Conservation (phyloP, 305 asterid genomes). For the Coffea humblotiana region DNA sequence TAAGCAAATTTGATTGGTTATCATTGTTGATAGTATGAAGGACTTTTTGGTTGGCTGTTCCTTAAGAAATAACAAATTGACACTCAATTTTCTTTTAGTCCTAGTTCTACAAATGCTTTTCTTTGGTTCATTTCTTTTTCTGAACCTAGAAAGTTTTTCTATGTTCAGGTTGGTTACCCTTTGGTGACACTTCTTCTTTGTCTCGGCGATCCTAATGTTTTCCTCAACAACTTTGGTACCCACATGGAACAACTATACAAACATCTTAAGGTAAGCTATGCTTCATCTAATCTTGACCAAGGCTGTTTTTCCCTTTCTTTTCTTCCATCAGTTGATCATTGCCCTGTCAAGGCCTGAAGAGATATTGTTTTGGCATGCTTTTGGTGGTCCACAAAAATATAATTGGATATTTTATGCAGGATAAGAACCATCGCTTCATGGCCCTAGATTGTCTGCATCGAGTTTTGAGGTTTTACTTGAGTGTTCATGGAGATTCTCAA, state of each 20-base stretch:
- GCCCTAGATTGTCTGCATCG: constrained; percentile 98
- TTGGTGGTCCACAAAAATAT: constrained; percentile 16
- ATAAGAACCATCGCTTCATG: constrained; percentile 98
- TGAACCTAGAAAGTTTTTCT: neutral
- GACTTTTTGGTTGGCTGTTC: neutral
- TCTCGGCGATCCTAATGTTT: constrained; percentile 92
- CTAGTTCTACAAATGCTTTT: neutral
- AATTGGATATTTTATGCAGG: constrained; percentile 53
- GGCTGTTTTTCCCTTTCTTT: neutral
- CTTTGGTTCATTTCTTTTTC: neutral
- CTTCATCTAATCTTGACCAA: neutral
- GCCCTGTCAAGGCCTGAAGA: neutral
- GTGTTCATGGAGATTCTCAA: constrained; percentile 92
- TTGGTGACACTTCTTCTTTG: constrained; percentile 98
- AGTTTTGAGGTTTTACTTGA: constrained; percentile 89
- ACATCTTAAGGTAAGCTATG: constrained; percentile 77
- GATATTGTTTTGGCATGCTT: neutral
- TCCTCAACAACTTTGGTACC: constrained; percentile 83
- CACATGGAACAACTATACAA: constrained; percentile 99
- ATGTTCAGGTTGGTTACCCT: constrained; percentile 86
- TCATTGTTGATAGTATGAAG: neutral
- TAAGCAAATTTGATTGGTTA: neutral
- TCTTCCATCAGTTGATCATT: neutral
- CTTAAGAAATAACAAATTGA: neutral
- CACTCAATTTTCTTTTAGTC: neutral